Base-by-base conservation (phyloP, 1,284 basidiomycete species). In the Heterobasidion occidentale region DNA sequence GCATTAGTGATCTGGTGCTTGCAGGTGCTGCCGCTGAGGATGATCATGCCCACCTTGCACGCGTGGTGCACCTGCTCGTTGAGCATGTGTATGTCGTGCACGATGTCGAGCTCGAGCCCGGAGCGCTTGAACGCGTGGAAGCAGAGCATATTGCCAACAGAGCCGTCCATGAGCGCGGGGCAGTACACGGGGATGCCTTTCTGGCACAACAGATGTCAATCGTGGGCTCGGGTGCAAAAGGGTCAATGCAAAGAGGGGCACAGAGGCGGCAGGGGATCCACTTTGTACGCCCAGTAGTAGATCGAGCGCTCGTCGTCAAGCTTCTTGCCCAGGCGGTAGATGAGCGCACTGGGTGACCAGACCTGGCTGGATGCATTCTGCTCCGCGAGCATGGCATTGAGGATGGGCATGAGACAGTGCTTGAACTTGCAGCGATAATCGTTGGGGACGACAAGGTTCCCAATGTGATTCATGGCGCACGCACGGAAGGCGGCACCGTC, bases 1-100 rank as follows among this genome's bases (percentile, higher is more conserved):
- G 96, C 95, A 67, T 99, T 99, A n/a, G 96, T 95, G 58, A 99
- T 98, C 68, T 99, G 97, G 70, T 99, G 97, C 71, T 99, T 99
- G 78, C 96, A 98, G 8, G 99, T 95, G 1, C 97, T 97, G 14
- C 97, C 97, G 12, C 97, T 97, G 7, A 99, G 82, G 56, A 99
- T 88, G 65, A 99, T 95, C 93, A 99, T 99, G 3, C 97, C 97
- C 6, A 97, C 97, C 71, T 95, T 96, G 62, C 84, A 87, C 36
- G 94, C 88, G 63, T 84, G 88, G 58, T 97, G 82, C 14, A 92
- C 87, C 34, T 93, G 76, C 70, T 99, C 95, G 71, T 99, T 99
- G 45, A 99, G 74, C 27, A 83, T 77, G 48, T 95, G 87, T 58
- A 99, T 98, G 69, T 99, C 97, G 62, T 84, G 83, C 12, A 98